Percentiles rank a stretch among this genome's conserved stretches.
These are phyloP conservation scores for Saposhnikovia divaricata DNA, from an alignment of 129 eudicot genomes.

Conservation along the genomic window DNA sequence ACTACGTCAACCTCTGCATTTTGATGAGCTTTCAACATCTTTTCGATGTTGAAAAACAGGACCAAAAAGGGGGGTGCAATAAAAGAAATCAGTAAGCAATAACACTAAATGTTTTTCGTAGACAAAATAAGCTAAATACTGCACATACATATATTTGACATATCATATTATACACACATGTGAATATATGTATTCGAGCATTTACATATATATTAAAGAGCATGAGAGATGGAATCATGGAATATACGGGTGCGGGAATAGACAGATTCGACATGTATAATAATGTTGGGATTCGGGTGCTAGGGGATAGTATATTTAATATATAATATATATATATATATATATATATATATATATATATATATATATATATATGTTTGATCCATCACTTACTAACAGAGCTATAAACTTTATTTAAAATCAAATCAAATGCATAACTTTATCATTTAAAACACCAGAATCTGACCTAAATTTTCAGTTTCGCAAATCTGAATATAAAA, in stretches of 20 bases:
- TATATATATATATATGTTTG: too few species aligned
- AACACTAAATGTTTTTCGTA: neutral
- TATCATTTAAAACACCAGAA: neutral
- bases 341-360: too few species aligned
- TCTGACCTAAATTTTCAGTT: neutral
- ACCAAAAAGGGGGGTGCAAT: neutral
- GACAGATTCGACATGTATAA: neutral
- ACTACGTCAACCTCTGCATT: slow-evolving; percentile 75
- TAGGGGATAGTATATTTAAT: neutral
- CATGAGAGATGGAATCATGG: neutral
- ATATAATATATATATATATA: too few species aligned
- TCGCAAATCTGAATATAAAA: neutral
- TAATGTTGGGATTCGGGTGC: neutral
- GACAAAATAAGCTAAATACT: neutral
- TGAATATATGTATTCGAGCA: neutral
- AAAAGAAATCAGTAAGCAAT: neutral
- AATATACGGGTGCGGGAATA: too few species aligned
- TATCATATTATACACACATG: too few species aligned
- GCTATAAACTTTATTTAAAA: neutral
- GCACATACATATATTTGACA: too few species aligned
- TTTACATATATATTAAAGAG: neutral
- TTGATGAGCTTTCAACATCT: slow-evolving; percentile 84
- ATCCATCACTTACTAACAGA: neutral
- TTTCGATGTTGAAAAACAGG: slow-evolving; percentile 5
- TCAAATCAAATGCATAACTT: neutral